Conservation (phyloP, 768 basidiomycete species). For the Holtermannia corniformis region DNA sequence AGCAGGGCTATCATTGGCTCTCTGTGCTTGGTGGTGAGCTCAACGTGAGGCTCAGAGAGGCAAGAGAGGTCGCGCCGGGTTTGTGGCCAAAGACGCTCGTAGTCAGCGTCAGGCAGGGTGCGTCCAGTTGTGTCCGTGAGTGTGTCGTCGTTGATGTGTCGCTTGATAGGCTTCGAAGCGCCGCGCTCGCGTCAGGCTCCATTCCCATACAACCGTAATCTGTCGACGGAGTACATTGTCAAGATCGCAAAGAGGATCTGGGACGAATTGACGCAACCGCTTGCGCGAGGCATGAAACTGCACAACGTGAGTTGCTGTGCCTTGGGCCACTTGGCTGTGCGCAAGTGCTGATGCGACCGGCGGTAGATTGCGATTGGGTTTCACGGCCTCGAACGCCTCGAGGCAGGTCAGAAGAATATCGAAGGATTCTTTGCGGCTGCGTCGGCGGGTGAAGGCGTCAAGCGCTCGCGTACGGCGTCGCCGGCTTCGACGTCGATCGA, state of each 20-base stretch:
- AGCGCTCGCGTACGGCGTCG: slow-evolving; percentile 16
- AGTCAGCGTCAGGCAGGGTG: slow-evolving; percentile 64
- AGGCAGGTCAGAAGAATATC: slow-evolving; percentile 69
- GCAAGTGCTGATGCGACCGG: background rate
- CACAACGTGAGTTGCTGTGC: slow-evolving; percentile 49
- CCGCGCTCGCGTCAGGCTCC: slow-evolving; percentile 71
- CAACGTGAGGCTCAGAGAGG: slow-evolving; percentile 71
- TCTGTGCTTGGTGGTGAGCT: slow-evolving; percentile 84
- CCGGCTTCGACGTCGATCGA: slow-evolving; percentile 9
- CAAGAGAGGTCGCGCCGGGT: slow-evolving; percentile 59
- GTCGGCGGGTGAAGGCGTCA: slow-evolving; percentile 9
- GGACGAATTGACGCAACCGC: slow-evolving; percentile 68
- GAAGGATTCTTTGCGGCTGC: slow-evolving; percentile 65
- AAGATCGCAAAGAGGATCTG: slow-evolving; percentile 69
- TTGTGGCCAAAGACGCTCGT: slow-evolving; percentile 90
- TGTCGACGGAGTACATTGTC: slow-evolving; percentile 67
- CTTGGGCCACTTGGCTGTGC: background rate
- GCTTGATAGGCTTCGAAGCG: slow-evolving; percentile 49
- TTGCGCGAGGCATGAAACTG: slow-evolving; percentile 50
- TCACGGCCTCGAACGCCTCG: slow-evolving; percentile 31
- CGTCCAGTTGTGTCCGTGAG: background rate
- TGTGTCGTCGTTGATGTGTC: background rate
- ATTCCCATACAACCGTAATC: slow-evolving; percentile 70
- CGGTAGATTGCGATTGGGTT: slow-evolving; percentile 34
- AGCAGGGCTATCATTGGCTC: slow-evolving; percentile 83